These are phyloP conservation scores for Sextonia rubra DNA, from an alignment of 164 flowering plant genomes.

Conservation along the genomic window DNA sequence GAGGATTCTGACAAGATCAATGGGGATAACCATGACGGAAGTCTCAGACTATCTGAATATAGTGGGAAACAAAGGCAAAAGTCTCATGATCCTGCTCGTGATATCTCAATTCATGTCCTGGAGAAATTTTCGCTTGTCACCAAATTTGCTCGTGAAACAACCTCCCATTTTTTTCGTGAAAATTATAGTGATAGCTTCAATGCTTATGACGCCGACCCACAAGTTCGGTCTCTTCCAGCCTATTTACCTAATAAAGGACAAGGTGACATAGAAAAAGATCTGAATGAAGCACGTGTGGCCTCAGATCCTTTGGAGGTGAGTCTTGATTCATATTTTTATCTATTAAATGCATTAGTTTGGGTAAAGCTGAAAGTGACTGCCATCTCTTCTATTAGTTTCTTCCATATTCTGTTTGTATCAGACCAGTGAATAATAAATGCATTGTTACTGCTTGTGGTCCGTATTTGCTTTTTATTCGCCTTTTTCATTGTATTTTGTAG, in stretches of 20 bases:
- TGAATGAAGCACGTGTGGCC: constrained; percentile 38
- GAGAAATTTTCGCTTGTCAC: constrained; percentile 98
- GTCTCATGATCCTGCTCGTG: constrained; percentile 85
- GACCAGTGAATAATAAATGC: too few species aligned
- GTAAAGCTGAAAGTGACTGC: not conserved
- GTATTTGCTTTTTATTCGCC: not conserved
- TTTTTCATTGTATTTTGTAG: too few species aligned
- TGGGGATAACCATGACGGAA: constrained; percentile 24
- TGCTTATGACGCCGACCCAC: constrained; percentile 43
- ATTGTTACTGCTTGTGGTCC: not conserved
- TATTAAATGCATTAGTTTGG: not conserved
- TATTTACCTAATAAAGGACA: constrained; percentile 22
- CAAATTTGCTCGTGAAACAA: constrained; percentile 95
- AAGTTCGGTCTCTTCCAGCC: constrained; percentile 29
- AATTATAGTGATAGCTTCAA: constrained; percentile 44
- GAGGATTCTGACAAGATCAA: constrained; percentile 34
- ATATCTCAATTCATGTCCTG: constrained; percentile 84
- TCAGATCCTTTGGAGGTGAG: constrained; percentile 78
- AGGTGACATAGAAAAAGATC: constrained; percentile 22
- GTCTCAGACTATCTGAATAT: constrained; percentile 29
- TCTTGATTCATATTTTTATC: constrained; percentile 5
- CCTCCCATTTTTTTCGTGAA: constrained; percentile 88
- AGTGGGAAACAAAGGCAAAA: constrained; percentile 53
- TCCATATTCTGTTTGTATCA: too few species aligned
- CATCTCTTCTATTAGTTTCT: too few species aligned